Evolutionary conservation across 129 eudicot genomes (phyloP), one percentile per base, ranked within the genome.

Genomic region (Arctium lappa): DNA sequence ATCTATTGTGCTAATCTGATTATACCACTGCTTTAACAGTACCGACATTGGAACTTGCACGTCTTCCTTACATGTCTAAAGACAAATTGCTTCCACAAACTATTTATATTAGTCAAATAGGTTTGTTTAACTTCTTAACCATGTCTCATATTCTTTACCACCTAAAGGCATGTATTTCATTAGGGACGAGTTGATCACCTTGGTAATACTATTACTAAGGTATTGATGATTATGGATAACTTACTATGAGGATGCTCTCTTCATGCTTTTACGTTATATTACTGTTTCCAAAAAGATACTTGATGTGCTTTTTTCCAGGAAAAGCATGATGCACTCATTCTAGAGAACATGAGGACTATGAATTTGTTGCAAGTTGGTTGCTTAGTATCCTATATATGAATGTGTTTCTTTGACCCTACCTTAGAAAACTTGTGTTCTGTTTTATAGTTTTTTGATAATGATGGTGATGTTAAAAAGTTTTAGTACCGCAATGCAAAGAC

Each of bases 21-120:
- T 36, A 71, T 73, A 44, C 74, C 73, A 72, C 29, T 82, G 40
- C 82, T 77, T 78, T 85, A 0, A 73, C 92, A 95, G 98, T 95
- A 70, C 87, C 97, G 15, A 65, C 97, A 16, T 60, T 89, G 87
- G 98, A 95, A 89, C 94, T 89, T 80, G 91, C 94, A 29, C 87
- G 97, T 1, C 89, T 95, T 81, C 99, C 98, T 81, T 82, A 83
- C 89, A 82, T 90, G 87, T 83, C 87, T 71, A 75, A 84, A 75
- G 87, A 87, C 62, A 91, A 88, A 72, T 79, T 86, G 76, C 83
- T 88, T 72, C 98, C 95, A 36, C 82, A 87, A 62, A 85, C 91
- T 83, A 87, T 94, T 72, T 92, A 94, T 79, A 87, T 94, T 82
- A 94, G 92, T 82, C 98, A 94, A 79, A 92, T 94, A 89, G 98